phyloP scores from a whole-genome alignment of 352 stramenopile genomes.

The Blastocystis sp. region DNA sequence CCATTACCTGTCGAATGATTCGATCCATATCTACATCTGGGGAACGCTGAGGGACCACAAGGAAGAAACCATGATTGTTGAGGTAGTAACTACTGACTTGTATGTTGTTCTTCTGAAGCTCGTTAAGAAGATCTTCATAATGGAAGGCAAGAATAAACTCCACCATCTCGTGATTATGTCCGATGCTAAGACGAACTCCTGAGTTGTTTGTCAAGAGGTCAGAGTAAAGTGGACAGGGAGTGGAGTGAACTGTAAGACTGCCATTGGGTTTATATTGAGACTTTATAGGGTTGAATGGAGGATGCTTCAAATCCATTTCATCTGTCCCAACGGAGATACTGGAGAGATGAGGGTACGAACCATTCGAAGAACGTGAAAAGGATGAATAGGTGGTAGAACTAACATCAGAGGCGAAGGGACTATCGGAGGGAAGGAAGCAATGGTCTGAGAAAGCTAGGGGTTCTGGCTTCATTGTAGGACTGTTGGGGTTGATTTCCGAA shows the following conservation, averaged over 20 bases:
- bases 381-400: not conserved
- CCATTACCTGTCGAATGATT: not conserved
- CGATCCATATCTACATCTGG: not conserved
- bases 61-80: slow-evolving; percentile 30
- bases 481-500: no score
- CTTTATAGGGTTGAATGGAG: not conserved
- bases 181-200: not conserved
- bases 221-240: not conserved
- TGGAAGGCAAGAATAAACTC: slow-evolving; percentile 22
- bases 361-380: not conserved
- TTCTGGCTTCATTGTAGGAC: no score
- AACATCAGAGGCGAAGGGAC: no score
- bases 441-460: no score
- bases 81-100: not conserved
- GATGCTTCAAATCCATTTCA: not conserved
- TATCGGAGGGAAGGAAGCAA: no score
- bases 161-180: not conserved
- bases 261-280: not conserved
- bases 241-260: not conserved
- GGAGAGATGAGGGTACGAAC: not conserved
- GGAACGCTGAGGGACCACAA: not conserved
- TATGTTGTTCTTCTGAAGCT: not conserved
- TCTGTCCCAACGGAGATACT: slow-evolving; percentile 1
- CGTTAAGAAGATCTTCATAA: not conserved
- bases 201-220: not conserved